Evolutionary conservation across 306 rosid species (phyloP).

Genomic region (Castanea crenata): DNA sequence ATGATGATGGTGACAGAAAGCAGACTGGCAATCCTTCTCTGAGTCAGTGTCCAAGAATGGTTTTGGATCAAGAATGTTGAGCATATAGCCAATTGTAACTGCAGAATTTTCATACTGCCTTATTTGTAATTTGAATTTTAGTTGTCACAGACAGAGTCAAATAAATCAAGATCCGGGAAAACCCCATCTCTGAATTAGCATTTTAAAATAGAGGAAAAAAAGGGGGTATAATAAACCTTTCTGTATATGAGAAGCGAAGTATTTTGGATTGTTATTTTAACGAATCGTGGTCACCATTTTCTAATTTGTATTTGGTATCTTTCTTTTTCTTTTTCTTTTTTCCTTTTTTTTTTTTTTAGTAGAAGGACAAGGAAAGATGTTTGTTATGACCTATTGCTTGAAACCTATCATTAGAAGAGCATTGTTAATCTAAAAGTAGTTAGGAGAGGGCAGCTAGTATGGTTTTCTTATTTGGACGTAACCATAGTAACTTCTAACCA

Average conservation of each 20-base stretch:
- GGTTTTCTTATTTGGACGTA: too few species aligned
- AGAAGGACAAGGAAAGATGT: too few species aligned
- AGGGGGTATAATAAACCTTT: not conserved
- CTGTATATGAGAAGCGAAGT: slow-evolving; percentile 22
- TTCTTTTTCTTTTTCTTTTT: not conserved
- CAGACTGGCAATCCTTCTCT: slow-evolving; percentile 36
- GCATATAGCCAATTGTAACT: slow-evolving; percentile 40
- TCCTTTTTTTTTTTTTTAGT: too few species aligned
- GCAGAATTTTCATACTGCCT: not conserved
- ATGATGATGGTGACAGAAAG: slow-evolving; percentile 35
- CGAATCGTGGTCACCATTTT: not conserved
- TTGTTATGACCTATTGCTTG: too few species aligned
- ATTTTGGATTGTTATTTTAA: slow-evolving; percentile 14
- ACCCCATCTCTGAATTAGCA: slow-evolving; percentile 20
- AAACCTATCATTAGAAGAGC: too few species aligned
- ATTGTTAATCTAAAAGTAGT: too few species aligned
- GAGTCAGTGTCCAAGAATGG: slow-evolving; percentile 38
- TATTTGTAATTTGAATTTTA: slow-evolving; percentile 37
- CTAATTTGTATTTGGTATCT: not conserved
- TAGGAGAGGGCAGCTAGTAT: too few species aligned
- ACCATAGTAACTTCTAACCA: too few species aligned
- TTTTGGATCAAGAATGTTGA: slow-evolving; percentile 58
- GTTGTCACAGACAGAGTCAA: slow-evolving; percentile 28
- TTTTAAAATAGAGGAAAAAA: slow-evolving; percentile 5
- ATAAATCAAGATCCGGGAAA: slow-evolving; percentile 15